Base-by-base conservation (phyloP, 1,284 basidiomycete genomes). In the Amylostereum areolatum region DNA sequence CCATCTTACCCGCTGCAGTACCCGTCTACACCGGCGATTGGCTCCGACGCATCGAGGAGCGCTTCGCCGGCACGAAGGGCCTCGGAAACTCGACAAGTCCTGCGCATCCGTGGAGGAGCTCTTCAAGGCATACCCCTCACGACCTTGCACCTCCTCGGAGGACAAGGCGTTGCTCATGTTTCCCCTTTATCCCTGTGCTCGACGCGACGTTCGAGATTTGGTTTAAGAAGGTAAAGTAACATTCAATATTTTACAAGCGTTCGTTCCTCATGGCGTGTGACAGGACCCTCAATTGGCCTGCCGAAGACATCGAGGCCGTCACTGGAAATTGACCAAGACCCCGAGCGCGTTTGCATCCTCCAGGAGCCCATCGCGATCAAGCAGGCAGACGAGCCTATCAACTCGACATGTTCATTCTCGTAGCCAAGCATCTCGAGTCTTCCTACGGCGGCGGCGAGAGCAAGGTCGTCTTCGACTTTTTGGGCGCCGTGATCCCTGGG, bases 281-380 rank as follows among this genome's bases (percentile, higher is more conserved):
- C 65, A 93, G 89, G 94, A 97, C 68, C 97, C 95, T 12, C 81
- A 98, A n/a, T 4, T 98, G 96, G 96, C 91, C 92, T 43, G 89
- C 94, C 5, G 97, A 99, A 69, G 96, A 99, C 66, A 93, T 98
- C 58, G 96, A 99, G 57, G 96, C 95, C 12, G 93, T 99, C 37
- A n/a, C n/a, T n/a, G n/a, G n/a, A n/a, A n/a, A 95, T 98, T 60
- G 97, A 97, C 69, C 93, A 95, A 70, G 95, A 97, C 67, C 92
- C 96, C 31, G 92, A 99, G 70, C 88, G 97, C 59, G 95, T 99
- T 35, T 97, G 93, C 66, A 96, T 99, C 61, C 81, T 99, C 46
- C 95, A 97, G 69, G 96, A 96, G 30, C 96, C 97, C 9, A 88
- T 99, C 47, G 95, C 96, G 2, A 92, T 83, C 54, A 93, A 90